Evolutionary conservation across 1,139 yeast species (phyloP).

Genomic region (Geotrichum fermentans): DNA sequence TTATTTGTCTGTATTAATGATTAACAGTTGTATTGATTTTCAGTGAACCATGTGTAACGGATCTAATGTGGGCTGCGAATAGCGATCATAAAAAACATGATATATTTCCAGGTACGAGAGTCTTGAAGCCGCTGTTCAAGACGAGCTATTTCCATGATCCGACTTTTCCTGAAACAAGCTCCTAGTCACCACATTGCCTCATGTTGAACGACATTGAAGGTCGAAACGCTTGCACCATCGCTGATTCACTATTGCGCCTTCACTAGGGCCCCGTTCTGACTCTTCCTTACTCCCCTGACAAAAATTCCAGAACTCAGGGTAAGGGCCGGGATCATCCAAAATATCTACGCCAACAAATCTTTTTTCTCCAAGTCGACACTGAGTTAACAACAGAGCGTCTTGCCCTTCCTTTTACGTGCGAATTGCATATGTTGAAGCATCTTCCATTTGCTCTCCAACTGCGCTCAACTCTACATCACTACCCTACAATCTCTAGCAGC

Average conservation of each 20-base stretch:
- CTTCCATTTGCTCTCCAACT: not conserved
- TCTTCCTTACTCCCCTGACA: not conserved
- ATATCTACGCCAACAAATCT: not conserved
- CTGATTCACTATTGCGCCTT: not conserved
- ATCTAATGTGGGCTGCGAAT: too few species aligned
- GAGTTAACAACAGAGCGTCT: not conserved
- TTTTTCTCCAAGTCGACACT: not conserved
- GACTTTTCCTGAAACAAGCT: too few species aligned
- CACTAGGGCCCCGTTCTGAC: not conserved
- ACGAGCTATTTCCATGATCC: too few species aligned
- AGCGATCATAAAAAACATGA: too few species aligned
- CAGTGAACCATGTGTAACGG: too few species aligned
- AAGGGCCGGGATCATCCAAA: not conserved
- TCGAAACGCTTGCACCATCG: not conserved
- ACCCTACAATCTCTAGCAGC: not conserved
- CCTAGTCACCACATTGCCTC: too few species aligned
- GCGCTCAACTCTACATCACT: not conserved
- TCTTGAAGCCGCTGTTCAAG: too few species aligned
- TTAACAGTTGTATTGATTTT: too few species aligned
- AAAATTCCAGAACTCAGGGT: not conserved
- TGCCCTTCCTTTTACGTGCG: too few species aligned
- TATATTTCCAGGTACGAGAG: too few species aligned
- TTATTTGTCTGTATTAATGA: not conserved
- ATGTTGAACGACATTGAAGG: too few species aligned
- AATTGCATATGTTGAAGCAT: conserved; percentile 5